Evolutionary conservation across 2,329 filamentous ascomycete genomes (phyloP).

Genomic region (Ophiocordyceps camponoti-rufipedis): DNA sequence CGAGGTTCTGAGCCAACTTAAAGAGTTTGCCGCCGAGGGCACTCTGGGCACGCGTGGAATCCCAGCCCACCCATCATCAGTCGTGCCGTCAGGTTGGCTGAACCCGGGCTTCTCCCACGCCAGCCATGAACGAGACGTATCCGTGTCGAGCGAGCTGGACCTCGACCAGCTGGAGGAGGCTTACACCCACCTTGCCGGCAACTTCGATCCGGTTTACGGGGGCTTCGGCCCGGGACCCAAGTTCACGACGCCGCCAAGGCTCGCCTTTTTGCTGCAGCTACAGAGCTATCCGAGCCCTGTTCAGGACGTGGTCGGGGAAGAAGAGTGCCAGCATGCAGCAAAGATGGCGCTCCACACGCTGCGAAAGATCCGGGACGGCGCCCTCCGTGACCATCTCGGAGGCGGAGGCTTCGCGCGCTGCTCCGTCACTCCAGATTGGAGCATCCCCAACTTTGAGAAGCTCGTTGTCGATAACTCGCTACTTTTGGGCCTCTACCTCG

Average conservation of each 20-base stretch:
- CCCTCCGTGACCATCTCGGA: slow-evolving; percentile 36
- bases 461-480: slow-evolving; percentile 89
- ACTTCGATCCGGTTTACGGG: slow-evolving; percentile 62
- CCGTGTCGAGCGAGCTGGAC: slow-evolving; percentile 53
- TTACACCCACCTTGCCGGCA: slow-evolving; percentile 57
- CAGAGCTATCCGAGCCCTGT: slow-evolving; percentile 54
- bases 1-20: slow-evolving; percentile 63
- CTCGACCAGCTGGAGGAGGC: slow-evolving; percentile 85
- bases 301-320: slow-evolving; percentile 68
- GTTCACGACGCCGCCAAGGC: slow-evolving; percentile 74
- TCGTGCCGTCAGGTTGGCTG: slow-evolving; percentile 1
- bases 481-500: slow-evolving; percentile 65
- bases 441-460: slow-evolving; percentile 91
- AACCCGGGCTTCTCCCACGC: neutral
- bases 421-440: slow-evolving; percentile 84
- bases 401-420: slow-evolving; percentile 47
- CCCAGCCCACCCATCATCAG: slow-evolving; percentile 10
- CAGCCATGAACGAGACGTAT: slow-evolving; percentile 6
- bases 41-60: slow-evolving; percentile 35
- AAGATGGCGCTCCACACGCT: slow-evolving; percentile 70
- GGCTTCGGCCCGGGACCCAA: slow-evolving; percentile 75
- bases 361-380: slow-evolving; percentile 46
- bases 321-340: slow-evolving; percentile 55
- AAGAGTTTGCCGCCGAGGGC: slow-evolving; percentile 78
- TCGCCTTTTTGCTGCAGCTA: slow-evolving; percentile 65